phyloP scores from a whole-genome alignment of 495 filamentous ascomycete species.

The Aspergillus leporis region DNA sequence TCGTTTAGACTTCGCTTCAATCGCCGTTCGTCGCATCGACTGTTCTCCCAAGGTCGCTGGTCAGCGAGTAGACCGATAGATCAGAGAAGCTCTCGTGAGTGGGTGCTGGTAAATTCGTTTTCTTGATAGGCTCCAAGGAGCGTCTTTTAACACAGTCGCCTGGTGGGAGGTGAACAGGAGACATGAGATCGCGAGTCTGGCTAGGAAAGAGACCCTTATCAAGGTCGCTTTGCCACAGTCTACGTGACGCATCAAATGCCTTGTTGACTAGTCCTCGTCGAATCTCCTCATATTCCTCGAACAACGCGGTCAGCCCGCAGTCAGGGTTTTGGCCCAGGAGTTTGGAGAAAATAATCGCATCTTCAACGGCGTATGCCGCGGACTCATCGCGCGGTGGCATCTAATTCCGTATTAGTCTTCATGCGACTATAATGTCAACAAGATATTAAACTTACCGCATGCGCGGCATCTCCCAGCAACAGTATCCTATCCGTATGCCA shows the following conservation, averaged over 20 bases:
- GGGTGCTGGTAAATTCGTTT: slow-evolving; percentile 1
- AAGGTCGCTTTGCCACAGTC: slow-evolving; percentile 40
- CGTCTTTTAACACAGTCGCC: neutral
- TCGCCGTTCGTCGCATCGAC: neutral
- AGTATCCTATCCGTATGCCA: slow-evolving; percentile 45
- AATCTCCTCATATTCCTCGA: slow-evolving; percentile 43
- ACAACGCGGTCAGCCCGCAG: slow-evolving; percentile 30
- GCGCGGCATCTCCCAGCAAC: slow-evolving; percentile 48
- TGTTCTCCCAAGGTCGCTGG: neutral
- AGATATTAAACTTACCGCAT: slow-evolving; percentile 13
- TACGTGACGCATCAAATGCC: slow-evolving; percentile 43
- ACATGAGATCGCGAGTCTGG: slow-evolving; percentile 16
- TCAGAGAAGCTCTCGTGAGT: slow-evolving; percentile 22
- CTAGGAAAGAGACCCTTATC: slow-evolving; percentile 40
- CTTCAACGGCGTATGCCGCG: slow-evolving; percentile 52
- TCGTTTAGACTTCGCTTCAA: neutral
- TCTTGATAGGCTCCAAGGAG: neutral
- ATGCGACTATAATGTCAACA: neutral
- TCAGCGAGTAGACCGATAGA: slow-evolving; percentile 19
- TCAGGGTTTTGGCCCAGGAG: slow-evolving; percentile 22
- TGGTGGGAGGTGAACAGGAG: slow-evolving; percentile 7
- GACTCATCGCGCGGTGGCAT: slow-evolving; percentile 55
- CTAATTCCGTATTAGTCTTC: slow-evolving; percentile 11
- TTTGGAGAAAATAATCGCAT: slow-evolving; percentile 47
- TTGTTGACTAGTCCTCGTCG: slow-evolving; percentile 39